phyloP scores from a whole-genome alignment of 306 rosid genomes.

The Astragalus glycyphyllos region DNA sequence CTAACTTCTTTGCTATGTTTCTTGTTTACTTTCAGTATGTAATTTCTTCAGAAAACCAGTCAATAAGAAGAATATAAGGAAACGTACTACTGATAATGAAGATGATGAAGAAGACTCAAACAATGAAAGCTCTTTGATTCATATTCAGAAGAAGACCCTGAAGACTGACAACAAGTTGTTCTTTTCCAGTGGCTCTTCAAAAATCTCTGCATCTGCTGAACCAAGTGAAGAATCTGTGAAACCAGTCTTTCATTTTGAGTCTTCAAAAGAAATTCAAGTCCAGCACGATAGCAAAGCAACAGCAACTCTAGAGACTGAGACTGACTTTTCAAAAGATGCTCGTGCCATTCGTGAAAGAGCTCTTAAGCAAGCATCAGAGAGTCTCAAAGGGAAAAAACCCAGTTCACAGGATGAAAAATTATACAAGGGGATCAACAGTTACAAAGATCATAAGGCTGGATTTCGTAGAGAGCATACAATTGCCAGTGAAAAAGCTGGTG shows the following conservation, averaged over 20 bases:
- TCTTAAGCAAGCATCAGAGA: slow-evolving; percentile 69
- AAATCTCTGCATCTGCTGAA: slow-evolving; percentile 41
- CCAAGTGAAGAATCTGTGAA: slow-evolving; percentile 41
- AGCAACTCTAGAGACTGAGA: slow-evolving; percentile 80
- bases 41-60: slow-evolving; percentile 53
- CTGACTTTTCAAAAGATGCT: slow-evolving; percentile 75
- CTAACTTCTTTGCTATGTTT: not conserved
- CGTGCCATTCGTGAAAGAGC: slow-evolving; percentile 81
- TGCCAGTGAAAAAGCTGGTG: slow-evolving; percentile 89
- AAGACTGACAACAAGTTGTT: slow-evolving; percentile 51
- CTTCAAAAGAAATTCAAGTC: slow-evolving; percentile 84
- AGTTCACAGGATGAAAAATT: slow-evolving; percentile 57
- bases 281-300: slow-evolving; percentile 83
- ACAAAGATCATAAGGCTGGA: slow-evolving; percentile 80
- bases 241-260: slow-evolving; percentile 53
- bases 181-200: slow-evolving; percentile 50
- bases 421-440: slow-evolving; percentile 70
- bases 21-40: slow-evolving; percentile 48
- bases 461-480: slow-evolving; percentile 81
- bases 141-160: slow-evolving; percentile 44
- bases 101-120: slow-evolving; percentile 49
- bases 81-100: slow-evolving; percentile 41
- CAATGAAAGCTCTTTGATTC: slow-evolving; percentile 48
- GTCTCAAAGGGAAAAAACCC: slow-evolving; percentile 60
- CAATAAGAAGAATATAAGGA: slow-evolving; percentile 49